A percentile compares a stretch with the other conserved stretches of the same genome.
phyloP scores from a whole-genome alignment of 2,329 filamentous ascomycete species.

The Elsinoe arachidis region DNA sequence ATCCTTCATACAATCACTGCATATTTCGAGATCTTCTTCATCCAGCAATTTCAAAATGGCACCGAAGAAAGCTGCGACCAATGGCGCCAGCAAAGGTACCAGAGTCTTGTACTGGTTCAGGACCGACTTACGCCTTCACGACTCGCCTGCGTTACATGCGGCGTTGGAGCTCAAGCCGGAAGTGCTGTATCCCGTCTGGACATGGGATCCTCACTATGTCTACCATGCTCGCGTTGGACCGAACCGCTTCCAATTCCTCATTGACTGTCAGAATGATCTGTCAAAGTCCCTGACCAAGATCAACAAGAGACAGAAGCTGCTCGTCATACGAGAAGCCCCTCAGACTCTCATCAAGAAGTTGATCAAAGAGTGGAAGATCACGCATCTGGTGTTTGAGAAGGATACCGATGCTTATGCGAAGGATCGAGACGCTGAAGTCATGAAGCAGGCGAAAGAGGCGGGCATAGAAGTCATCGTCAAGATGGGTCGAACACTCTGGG shows the following conservation, averaged over 20 bases:
- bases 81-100: conserved; percentile 22
- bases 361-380: conserved; percentile 64
- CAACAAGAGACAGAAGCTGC: conserved; percentile 63
- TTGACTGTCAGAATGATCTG: conserved; percentile 66
- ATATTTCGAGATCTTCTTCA: not conserved
- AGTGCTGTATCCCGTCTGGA: conserved; percentile 66
- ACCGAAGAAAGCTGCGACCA: conserved; percentile 13
- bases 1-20: too few species aligned
- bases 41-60: not conserved
- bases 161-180: conserved; percentile 61
- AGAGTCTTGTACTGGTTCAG: conserved; percentile 71
- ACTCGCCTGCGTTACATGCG: conserved; percentile 64
- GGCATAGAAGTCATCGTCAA: conserved; percentile 60
- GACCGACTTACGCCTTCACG: conserved; percentile 68
- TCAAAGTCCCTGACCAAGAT: conserved; percentile 57
- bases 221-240: conserved; percentile 60
- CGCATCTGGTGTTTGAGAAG: conserved; percentile 70
- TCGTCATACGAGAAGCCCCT: conserved; percentile 63
- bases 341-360: conserved; percentile 64
- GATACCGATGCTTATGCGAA: conserved; percentile 67
- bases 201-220: conserved; percentile 74
- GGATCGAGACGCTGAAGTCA: conserved; percentile 53
- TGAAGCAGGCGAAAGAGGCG: conserved; percentile 51
- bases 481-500: conserved; percentile 62
- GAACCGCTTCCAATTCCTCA: conserved; percentile 68